Conservation (phyloP, 495 filamentous ascomycete genomes). For the Daldinia vernicosa region DNA sequence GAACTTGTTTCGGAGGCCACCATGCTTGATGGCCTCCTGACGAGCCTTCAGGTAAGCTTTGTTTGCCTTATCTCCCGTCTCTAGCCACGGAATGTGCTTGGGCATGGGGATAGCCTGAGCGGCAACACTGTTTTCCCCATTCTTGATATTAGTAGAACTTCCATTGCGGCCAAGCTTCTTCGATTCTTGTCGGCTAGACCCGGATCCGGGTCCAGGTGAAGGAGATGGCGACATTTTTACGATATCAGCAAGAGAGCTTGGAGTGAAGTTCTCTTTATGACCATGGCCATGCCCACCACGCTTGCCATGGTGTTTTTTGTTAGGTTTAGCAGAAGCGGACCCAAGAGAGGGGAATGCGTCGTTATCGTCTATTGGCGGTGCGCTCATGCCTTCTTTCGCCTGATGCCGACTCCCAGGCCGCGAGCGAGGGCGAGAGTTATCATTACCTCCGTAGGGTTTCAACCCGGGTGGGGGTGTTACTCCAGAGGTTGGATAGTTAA, state of each 20-base stretch:
- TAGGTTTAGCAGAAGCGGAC: conserved; percentile 76
- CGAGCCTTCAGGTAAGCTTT: conserved; percentile 93
- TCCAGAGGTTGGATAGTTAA: conserved; percentile 59
- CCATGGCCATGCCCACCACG: conserved; percentile 78
- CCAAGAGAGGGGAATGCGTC: conserved; percentile 97
- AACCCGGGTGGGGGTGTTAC: conserved; percentile 71
- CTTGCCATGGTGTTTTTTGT: conserved; percentile 91
- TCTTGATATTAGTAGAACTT: conserved; percentile 62
- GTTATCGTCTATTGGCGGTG: conserved; percentile 87
- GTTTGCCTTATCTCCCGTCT: conserved; percentile 91
- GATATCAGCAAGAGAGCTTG: conserved; percentile 91
- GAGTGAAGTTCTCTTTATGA: conserved; percentile 71
- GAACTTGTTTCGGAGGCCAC: conserved; percentile 94
- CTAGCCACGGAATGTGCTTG: conserved; percentile 95
- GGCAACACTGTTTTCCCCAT: conserved; percentile 80
- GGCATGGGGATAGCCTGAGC: conserved; percentile 85
- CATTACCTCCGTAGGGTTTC: conserved; percentile 63
- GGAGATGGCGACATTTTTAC: conserved; percentile 93
- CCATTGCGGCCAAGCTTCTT: conserved; percentile 62
- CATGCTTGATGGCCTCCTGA: conserved; percentile 95
- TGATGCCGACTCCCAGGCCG: conserved; percentile 88
- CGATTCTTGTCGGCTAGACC: conserved; percentile 55
- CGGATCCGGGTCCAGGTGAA: conserved; percentile 47
- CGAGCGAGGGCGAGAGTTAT: conserved; percentile 75
- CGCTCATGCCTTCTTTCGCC: conserved; percentile 69